Evolutionary conservation across 1,139 yeast species (phyloP).

Genomic region (Diutina pseudorugosa): DNA sequence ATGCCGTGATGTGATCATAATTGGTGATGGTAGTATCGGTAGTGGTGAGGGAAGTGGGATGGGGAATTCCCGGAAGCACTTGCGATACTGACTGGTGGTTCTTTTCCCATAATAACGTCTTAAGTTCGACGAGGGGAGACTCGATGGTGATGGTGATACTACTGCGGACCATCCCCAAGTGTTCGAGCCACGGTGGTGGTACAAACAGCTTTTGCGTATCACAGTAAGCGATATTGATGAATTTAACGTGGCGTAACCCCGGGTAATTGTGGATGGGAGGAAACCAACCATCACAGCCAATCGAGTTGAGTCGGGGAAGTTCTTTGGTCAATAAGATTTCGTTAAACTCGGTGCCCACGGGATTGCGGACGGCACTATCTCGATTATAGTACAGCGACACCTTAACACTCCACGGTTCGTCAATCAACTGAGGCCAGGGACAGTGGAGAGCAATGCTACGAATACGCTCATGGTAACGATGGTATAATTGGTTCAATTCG

Average conservation of each 20-base stretch:
- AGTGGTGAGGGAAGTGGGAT: neutral
- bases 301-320: neutral
- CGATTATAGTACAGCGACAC: neutral
- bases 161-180: neutral
- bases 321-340: neutral
- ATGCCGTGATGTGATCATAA: neutral
- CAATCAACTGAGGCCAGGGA: neutral
- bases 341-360: neutral
- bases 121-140: neutral
- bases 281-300: neutral
- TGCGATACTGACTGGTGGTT: neutral
- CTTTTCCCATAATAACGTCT: neutral
- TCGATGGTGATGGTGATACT: neutral
- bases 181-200: slow-evolving; percentile 1
- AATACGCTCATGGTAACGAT: neutral
- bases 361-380: neutral
- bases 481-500: neutral
- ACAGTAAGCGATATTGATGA: neutral
- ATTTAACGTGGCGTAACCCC: neutral
- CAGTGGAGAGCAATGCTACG: neutral
- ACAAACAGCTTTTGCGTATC: neutral
- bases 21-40: neutral
- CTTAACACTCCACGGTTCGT: neutral
- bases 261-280: neutral
- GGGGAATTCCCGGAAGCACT: neutral